phyloP scores from a whole-genome alignment of 2,329 filamentous ascomycete species.

The Claviceps capensis region DNA sequence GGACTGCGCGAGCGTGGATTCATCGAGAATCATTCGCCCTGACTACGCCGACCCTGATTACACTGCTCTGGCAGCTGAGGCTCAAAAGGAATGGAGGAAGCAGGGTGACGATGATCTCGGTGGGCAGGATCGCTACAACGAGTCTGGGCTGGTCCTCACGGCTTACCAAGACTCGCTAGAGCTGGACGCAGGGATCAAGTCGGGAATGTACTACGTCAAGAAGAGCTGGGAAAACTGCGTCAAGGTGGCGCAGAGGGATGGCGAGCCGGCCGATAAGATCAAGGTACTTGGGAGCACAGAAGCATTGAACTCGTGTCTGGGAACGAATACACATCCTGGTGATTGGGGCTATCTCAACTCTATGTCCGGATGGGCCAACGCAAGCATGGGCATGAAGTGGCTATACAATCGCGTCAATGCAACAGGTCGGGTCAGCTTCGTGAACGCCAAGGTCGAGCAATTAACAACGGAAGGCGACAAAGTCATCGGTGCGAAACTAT shows the following conservation, averaged over 20 bases:
- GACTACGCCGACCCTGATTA: conserved; percentile 79
- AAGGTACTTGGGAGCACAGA: conserved; percentile 29
- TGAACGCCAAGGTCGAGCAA: conserved; percentile 33
- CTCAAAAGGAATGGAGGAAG: conserved; percentile 57
- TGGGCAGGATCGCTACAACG: conserved; percentile 52
- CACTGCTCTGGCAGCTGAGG: conserved; percentile 55
- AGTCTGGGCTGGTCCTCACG: conserved; percentile 55
- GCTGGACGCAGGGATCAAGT: conserved; percentile 21
- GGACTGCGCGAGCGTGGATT: conserved; percentile 48
- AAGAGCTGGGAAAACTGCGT: conserved; percentile 48
- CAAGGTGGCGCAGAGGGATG: conserved; percentile 28
- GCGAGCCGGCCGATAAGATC: conserved; percentile 24
- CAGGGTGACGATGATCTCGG: conserved; percentile 41
- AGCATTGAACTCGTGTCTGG: conserved; percentile 30
- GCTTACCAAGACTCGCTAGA: conserved; percentile 29
- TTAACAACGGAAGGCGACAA: conserved; percentile 25
- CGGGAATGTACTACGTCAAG: conserved; percentile 43
- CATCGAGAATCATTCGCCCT: conserved; percentile 48
- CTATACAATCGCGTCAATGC: conserved; percentile 39
- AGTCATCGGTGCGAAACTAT: conserved; percentile 39
- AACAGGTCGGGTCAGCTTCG: conserved; percentile 41
- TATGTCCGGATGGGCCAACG: conserved; percentile 68
- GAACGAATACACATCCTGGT: conserved; percentile 39
- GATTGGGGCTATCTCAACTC: conserved; percentile 62
- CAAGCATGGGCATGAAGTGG: conserved; percentile 55